phyloP scores from a whole-genome alignment of 1,139 yeast genomes.

The Geotrichum histeridarum region DNA sequence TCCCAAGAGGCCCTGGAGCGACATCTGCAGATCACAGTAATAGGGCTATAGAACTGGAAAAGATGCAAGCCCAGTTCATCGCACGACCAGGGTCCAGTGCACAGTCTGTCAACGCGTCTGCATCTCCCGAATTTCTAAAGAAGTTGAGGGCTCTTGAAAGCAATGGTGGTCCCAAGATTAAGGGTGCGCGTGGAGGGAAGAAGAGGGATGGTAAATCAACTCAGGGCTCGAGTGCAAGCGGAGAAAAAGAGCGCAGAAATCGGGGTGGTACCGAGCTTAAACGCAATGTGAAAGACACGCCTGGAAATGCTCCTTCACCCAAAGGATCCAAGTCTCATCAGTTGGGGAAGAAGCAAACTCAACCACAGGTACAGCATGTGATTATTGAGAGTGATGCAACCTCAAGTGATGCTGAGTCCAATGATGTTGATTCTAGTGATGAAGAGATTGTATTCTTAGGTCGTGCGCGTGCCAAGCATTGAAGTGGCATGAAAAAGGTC shows the following conservation, averaged over 20 bases:
- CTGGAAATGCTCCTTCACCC: too few relatives aligned
- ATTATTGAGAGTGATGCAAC: too few relatives aligned
- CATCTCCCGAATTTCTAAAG: slow-evolving; percentile 16
- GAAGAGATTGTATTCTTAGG: slow-evolving; percentile 20
- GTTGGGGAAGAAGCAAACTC: not conserved
- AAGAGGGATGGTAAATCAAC: not conserved
- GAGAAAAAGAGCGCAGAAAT: not conserved
- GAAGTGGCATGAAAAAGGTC: not conserved
- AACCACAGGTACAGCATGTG: not conserved
- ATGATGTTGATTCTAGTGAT: slow-evolving; percentile 14
- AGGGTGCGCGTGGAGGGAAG: not conserved
- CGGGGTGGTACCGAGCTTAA: not conserved
- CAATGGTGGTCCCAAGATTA: not conserved
- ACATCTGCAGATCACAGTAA: not conserved
- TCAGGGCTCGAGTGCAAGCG: not conserved
- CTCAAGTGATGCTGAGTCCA: slow-evolving; percentile 5
- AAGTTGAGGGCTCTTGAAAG: slow-evolving; percentile 16
- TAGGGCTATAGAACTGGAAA: slow-evolving; percentile 7
- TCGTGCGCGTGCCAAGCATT: slow-evolving; percentile 10
- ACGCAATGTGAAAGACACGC: too few relatives aligned
- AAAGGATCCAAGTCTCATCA: too few relatives aligned
- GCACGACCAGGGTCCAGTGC: slow-evolving; percentile 15
- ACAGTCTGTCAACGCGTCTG: slow-evolving; percentile 15
- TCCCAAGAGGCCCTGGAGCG: not conserved
- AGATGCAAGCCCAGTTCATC: slow-evolving; percentile 14